These are phyloP conservation scores for Microcos paniculata DNA, from an alignment of 345 rosid species.

Conservation along the genomic window DNA sequence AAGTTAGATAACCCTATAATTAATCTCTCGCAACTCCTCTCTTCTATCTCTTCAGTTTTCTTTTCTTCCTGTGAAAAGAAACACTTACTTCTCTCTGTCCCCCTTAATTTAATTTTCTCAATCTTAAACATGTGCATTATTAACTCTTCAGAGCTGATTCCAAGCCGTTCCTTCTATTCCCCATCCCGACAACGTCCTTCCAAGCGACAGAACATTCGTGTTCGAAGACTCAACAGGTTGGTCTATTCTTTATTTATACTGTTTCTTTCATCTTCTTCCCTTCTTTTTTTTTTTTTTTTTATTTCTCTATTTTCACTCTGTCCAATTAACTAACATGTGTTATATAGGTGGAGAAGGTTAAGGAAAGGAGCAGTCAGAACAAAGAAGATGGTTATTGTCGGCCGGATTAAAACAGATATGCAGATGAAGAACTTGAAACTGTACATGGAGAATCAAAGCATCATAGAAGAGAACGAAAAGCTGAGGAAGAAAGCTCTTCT, in stretches of 20 bases:
- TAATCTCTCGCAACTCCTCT: background rate
- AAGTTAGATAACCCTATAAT: slow-evolving; percentile 11
- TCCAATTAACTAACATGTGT: background rate
- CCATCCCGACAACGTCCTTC: slow-evolving; percentile 13
- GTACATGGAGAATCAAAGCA: slow-evolving; percentile 61
- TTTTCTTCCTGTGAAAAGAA: background rate
- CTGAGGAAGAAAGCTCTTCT: slow-evolving; percentile 59
- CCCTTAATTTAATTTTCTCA: background rate
- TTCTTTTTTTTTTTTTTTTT: slow-evolving; percentile 8
- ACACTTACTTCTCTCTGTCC: too few relatives aligned
- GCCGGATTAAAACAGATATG: slow-evolving; percentile 36
- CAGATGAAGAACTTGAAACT: slow-evolving; percentile 61
- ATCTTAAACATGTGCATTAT: slow-evolving; percentile 26
- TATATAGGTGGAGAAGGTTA: slow-evolving; percentile 36
- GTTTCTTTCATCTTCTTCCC: slow-evolving; percentile 15
- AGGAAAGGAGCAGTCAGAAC: slow-evolving; percentile 23
- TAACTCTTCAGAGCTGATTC: slow-evolving; percentile 25
- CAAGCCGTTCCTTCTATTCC: slow-evolving; percentile 4
- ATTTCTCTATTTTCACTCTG: slow-evolving; percentile 16
- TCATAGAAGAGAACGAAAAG: slow-evolving; percentile 68
- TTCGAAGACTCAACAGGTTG: slow-evolving; percentile 34
- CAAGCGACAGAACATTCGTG: slow-evolving; percentile 20
- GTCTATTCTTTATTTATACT: slow-evolving; percentile 17
- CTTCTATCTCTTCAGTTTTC: background rate
- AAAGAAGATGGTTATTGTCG: slow-evolving; percentile 6